Base-by-base conservation (phyloP, 257 asterid genomes). In the Solanum rostratum region DNA sequence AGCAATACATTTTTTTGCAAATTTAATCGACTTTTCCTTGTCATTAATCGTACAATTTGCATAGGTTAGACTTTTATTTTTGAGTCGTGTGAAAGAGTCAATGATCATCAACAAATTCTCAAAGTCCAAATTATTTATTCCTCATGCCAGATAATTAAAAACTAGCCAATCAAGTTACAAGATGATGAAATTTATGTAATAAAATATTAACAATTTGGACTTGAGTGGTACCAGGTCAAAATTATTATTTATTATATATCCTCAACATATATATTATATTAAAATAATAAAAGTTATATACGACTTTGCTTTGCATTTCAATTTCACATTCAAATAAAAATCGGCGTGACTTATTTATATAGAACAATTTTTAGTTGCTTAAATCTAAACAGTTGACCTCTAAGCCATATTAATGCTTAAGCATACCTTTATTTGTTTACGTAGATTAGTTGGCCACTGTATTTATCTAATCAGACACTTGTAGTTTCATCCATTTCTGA, bases 131-230 rank as follows among this genome's bases (percentile, higher is more conserved):
- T 46, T 76, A 29, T 79, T 20, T 50, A 15, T 60, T 62, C 24
- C 37, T 80, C 18, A 46, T 30, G 74, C 29, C 53, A 53, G 12
- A 65, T 5, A 57, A 57, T 57, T 57, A 30, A 12, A 79, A 20
- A 16, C 19, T 62, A 33, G 55, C 68, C 30, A 79, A 54, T 83
- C n/a, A 52, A 39, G 50, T 37, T 69, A 63, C 49, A 49, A 53
- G 78, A 39, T 74, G 69, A 16, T 50, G 7, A 86, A 7, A 74
- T 57, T 66, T 57, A 19, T 45, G 52, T 18, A 24, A 9, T 54
- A 86, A 68, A 78, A 63, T 78, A 83, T 78, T 37, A 15, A 86
- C 84, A 83, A 86, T 2, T 65, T 83, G 86, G 86, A 86, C 86
- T 86, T 54, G 84, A 78, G 59, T 83, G 78, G 76, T 43, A 15